Conservation (phyloP, 2,329 filamentous ascomycete species). For the Fonsecaea pedrosoi region DNA sequence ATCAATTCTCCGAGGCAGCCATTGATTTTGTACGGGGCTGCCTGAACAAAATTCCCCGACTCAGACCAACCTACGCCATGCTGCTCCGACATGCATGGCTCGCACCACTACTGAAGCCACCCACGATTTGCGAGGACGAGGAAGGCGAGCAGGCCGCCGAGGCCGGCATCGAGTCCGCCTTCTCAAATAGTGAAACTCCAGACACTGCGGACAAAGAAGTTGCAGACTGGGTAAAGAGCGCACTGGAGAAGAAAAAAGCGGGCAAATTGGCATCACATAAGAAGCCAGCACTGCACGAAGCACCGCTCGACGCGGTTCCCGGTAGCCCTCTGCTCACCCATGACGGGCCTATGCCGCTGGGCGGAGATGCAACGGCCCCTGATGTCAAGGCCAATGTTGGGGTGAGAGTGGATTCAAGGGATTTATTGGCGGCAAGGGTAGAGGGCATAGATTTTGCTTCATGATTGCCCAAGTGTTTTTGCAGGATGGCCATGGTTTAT, state of each 20-base stretch:
- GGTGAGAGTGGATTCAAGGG: constrained; percentile 35
- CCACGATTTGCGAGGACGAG: constrained; percentile 73
- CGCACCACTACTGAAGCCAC: constrained; percentile 73
- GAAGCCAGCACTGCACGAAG: constrained; percentile 86
- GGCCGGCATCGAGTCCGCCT: constrained; percentile 40
- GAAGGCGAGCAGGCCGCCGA: constrained; percentile 64
- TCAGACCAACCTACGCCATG: constrained; percentile 92
- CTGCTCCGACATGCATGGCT: constrained; percentile 92
- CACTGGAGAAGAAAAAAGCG: constrained; percentile 70
- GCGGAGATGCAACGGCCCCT: constrained; percentile 4
- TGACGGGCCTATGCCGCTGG: constrained; percentile 12
- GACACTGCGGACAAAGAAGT: constrained; percentile 78
- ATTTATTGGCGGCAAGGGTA: constrained; percentile 36
- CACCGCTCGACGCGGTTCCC: constrained; percentile 75
- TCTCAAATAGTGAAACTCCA: constrained; percentile 45
- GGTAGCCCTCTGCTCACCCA: constrained; percentile 43
- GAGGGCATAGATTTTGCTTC: constrained; percentile 39
- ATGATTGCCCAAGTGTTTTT: constrained; percentile 12
- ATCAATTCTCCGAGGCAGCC: constrained; percentile 78
- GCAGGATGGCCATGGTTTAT: constrained; percentile 7
- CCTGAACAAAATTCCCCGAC: constrained; percentile 87
- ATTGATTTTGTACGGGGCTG: constrained; percentile 88
- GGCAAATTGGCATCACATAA: constrained; percentile 62
- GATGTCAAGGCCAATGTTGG: constrained; percentile 35
- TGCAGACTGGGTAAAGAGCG: constrained; percentile 78